These are phyloP conservation scores for Protomyces arabidopsidicola DNA, from an alignment of 1,139 yeast species.

Conservation along the genomic window DNA sequence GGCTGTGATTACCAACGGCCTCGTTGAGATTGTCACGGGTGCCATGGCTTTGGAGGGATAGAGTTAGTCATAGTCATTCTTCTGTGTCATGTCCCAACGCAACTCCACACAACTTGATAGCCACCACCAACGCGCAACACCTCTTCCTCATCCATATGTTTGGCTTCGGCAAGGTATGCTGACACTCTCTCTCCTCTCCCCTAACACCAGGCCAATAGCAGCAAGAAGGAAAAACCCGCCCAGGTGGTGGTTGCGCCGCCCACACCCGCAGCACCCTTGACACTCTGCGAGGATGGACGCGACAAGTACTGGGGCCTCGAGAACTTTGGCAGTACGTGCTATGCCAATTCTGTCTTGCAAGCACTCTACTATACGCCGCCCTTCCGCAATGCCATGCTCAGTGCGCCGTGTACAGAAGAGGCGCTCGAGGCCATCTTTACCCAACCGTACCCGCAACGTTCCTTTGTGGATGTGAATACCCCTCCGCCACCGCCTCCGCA, in stretches of 20 bases:
- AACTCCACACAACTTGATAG: not conserved
- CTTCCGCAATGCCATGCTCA: constrained; percentile 58
- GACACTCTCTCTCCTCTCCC: not conserved
- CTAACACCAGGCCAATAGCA: constrained; percentile 11
- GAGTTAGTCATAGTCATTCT: not conserved
- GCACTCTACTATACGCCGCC: constrained; percentile 71
- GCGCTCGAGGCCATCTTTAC: constrained; percentile 5
- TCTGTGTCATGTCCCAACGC: not conserved
- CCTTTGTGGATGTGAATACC: constrained; percentile 7
- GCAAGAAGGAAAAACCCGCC: constrained; percentile 12
- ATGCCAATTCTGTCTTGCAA: constrained; percentile 87
- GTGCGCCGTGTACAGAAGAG: constrained; percentile 8
- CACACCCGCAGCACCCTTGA: not conserved
- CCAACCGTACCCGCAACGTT: constrained; percentile 20
- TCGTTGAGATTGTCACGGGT: constrained; percentile 99
- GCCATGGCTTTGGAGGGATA: constrained; percentile 44
- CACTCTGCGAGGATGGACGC: constrained; percentile 30
- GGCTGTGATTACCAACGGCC: constrained; percentile 98
- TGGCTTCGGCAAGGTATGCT: constrained; percentile 24
- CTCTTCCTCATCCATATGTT: not conserved
- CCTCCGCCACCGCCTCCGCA: not conserved
- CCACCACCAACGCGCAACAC: not conserved
- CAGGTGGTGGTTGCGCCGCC: not conserved
- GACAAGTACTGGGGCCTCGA: constrained; percentile 82
- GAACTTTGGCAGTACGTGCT: constrained; percentile 73